Base-by-base conservation (phyloP, 2,329 filamentous ascomycete species). In the Aspergillaceae sp. region DNA sequence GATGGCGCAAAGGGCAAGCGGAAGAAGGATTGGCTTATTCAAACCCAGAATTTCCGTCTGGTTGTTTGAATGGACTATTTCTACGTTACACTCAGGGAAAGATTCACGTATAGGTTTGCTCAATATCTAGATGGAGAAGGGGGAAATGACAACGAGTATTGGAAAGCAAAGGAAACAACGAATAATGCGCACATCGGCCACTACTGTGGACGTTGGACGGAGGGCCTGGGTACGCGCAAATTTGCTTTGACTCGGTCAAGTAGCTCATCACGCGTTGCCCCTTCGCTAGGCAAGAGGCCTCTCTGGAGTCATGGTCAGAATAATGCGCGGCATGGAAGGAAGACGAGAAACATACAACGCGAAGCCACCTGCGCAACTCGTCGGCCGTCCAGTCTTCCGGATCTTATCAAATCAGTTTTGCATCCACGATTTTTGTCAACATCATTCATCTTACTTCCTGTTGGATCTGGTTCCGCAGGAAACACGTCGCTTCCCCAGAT, bases 401-500 rank as follows among this genome's bases (percentile, higher is more conserved):
- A 51, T 84, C 81, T 82, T 26, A 27, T 11, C 28, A 29, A 29
- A 4, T 29, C 8, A 33, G 29, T 29, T 29, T 26, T 27, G 41
- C 29, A 35, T 36, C n/a, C 35, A 7, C 4, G 29, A 33, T 26
- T 9, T 29, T 2, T 43, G 19, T 19, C 19, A 19, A 19, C 19
- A 19, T 19, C 19, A 19, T 29, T 36, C 74, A 70, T 36, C 72
- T 4, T 80, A 72, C 87, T 77, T 49, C 89, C 89, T 29, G 73
- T 86, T n/a, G 90, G 88, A 62, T 95, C 89, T 41, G 74, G 50
- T 53, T 82, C 73, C 3, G 78, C 67, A 1, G 90, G 90, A 59
- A 96, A 94, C 59, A 96, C 78, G 52, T 91, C 87, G 44, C 80
- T 77, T 47, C 88, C 88, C 83, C 86, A 94, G 57, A 96, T 91